A percentile compares a stretch with the other conserved stretches of the same genome.
Evolutionary conservation across 108 stramenopile species (phyloP).

Genomic region (Nitzschia putrida): DNA sequence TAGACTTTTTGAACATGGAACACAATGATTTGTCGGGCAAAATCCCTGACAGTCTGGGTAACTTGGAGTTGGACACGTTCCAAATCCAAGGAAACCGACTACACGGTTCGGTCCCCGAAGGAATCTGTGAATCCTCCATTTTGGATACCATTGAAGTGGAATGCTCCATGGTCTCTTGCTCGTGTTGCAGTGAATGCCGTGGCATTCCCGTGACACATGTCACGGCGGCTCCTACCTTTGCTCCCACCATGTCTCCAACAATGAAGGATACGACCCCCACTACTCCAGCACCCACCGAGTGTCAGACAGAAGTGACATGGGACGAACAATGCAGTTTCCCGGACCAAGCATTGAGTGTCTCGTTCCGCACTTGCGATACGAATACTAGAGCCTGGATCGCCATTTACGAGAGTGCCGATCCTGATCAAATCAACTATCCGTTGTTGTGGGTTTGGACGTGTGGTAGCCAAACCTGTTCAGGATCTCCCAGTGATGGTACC

Average conservation of each 20-base stretch:
- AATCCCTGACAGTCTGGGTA: conserved; percentile 37
- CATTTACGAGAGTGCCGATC: conserved; percentile 22
- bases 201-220: neutral
- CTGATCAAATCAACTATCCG: conserved; percentile 8
- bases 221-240: neutral
- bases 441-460: conserved; percentile 37
- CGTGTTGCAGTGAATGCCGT: conserved; percentile 29
- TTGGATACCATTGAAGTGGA: conserved; percentile 23
- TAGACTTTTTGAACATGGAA: conserved; percentile 9
- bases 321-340: neutral
- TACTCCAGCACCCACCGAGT: neutral
- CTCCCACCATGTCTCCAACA: conserved; percentile 9
- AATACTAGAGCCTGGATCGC: conserved; percentile 37
- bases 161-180: conserved; percentile 19
- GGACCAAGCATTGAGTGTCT: conserved; percentile 10
- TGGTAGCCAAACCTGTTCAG: conserved; percentile 33
- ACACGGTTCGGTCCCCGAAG: conserved; percentile 32
- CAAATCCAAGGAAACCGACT: conserved; percentile 23
- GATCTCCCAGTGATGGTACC: neutral
- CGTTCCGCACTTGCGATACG: conserved; percentile 26
- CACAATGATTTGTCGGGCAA: conserved; percentile 27
- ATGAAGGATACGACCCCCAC: neutral
- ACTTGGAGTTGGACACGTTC: conserved; percentile 36
- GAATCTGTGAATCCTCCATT: conserved; percentile 13
- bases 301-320: neutral